Evolutionary conservation across 1,284 basidiomycete genomes (phyloP).

Genomic region (Amylostereum areolatum): DNA sequence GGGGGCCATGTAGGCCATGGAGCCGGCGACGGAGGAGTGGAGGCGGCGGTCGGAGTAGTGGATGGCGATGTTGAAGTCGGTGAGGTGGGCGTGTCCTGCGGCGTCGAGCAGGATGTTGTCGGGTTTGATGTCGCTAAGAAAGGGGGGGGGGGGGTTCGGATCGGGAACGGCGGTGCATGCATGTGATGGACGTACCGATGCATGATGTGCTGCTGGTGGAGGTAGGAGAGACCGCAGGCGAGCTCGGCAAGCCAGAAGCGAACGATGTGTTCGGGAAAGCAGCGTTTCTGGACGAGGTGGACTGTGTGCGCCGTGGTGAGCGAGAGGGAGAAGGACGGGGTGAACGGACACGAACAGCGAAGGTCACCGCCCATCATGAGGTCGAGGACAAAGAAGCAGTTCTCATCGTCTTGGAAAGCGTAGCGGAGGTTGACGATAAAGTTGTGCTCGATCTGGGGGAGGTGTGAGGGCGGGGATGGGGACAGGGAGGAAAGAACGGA

Average conservation of each 20-base stretch:
- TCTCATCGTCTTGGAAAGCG: conserved; percentile 95
- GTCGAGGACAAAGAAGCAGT: conserved; percentile 94
- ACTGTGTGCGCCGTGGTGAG: conserved; percentile 23
- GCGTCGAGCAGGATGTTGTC: conserved; percentile 95
- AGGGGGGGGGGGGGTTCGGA: conserved; percentile 30
- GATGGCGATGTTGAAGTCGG: conserved; percentile 98
- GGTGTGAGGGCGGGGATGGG: conserved; percentile 13
- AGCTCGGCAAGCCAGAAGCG: conserved; percentile 91
- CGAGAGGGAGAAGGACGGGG: background rate
- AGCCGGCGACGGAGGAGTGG: conserved; percentile 90
- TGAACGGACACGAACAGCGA: conserved; percentile 55
- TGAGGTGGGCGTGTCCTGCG: conserved; percentile 90
- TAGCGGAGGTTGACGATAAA: conserved; percentile 92
- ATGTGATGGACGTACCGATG: conserved; percentile 67
- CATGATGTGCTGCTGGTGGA: conserved; percentile 89
- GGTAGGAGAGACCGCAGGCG: conserved; percentile 79
- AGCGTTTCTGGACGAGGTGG: conserved; percentile 51
- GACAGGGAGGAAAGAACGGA: conserved; percentile 27
- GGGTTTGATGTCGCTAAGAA: conserved; percentile 83
- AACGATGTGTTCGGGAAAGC: conserved; percentile 59
- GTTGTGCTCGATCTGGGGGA: conserved; percentile 77
- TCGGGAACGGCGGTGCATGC: conserved; percentile 27
- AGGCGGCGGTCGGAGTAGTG: conserved; percentile 86
- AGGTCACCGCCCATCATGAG: conserved; percentile 93
- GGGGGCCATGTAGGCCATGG: conserved; percentile 99